Base-by-base conservation (phyloP, 257 asterid species). In the Nicotiana noctiflora region DNA sequence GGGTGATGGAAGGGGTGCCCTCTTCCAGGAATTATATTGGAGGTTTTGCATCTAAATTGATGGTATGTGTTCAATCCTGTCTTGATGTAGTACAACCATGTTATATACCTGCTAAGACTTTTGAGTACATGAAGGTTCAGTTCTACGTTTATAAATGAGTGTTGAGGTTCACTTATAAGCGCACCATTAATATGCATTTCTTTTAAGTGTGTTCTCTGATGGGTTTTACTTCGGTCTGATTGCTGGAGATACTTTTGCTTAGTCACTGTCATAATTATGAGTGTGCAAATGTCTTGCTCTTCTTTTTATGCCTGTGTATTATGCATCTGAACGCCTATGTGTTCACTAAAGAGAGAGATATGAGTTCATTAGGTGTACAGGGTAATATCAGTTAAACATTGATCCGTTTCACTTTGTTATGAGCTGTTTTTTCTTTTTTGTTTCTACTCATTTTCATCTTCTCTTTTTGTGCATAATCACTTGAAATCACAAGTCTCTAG, bases 1-100 rank as follows among this genome's bases (percentile, higher is more conserved):
- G 99, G 32, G 96, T 95, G 88, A 93, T 95, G 97, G 91, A 90
- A 61, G 98, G 94, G 67, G 97, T 91, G 77, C 98, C 98, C 2
- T 89, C 99, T 85, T 93, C 99, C 2, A 92, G 96, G 86, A 84
- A 90, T 82, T 95, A 93, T 74, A 88, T 84, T 23, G 98, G 98
- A 53, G 99, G 99, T 52, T 95, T 95, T 84, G 90, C 97, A 31
- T 87, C 98, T 78, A 93, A 90, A 89, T 86, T 96, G 75, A 96
- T 96, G 99, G 99, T 95, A 86, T 27, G 79, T 79, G 27, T 49
- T 72, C 78, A 72, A 72, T 72, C 40, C 15, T 46, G n/a, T 49
- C 40, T 72, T 49, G 78, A 72, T 72, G 15, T 72, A 23, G 44
- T 72, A 72, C 9, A 23, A 72, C 78, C 68, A 62, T 62, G 40